Evolutionary conservation across 2,329 filamentous ascomycete genomes (phyloP).

Genomic region (Xylaria sp.): DNA sequence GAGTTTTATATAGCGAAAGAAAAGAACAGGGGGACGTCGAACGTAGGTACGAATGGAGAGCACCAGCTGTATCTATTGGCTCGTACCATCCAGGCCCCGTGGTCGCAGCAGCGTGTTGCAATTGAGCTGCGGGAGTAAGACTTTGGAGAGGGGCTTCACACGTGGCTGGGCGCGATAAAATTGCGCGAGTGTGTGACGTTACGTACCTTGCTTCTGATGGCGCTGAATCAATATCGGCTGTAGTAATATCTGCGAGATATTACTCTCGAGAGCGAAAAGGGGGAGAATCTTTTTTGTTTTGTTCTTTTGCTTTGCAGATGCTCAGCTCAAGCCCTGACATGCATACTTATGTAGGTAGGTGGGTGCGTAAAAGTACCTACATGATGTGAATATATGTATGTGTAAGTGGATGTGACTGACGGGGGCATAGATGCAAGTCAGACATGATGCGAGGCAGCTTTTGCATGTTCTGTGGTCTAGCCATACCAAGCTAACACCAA

Average conservation of each 20-base stretch:
- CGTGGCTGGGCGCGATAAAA: background rate
- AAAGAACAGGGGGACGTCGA: background rate
- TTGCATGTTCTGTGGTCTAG: background rate
- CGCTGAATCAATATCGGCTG: background rate
- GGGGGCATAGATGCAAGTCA: background rate
- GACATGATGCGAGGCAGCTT: background rate
- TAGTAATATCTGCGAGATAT: background rate
- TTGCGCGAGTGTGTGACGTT: background rate
- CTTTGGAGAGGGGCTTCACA: conserved; percentile 10
- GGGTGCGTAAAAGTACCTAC: too few relatives aligned
- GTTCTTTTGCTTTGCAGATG: too few relatives aligned
- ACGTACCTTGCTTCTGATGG: conserved; percentile 25
- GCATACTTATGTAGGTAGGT: background rate
- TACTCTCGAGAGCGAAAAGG: background rate
- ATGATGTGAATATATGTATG: background rate
- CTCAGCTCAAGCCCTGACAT: conserved; percentile 24
- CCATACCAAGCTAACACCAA: background rate
- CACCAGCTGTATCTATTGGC: background rate
- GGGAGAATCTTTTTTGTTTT: background rate
- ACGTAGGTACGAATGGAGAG: background rate
- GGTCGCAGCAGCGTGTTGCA: conserved; percentile 14
- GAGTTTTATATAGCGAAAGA: background rate
- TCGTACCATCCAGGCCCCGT: conserved; percentile 20
- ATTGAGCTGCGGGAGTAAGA: conserved; percentile 17
- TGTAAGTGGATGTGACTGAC: background rate